Evolutionary conservation across 106 monocot species (phyloP).

Genomic region (Allium cepa): DNA sequence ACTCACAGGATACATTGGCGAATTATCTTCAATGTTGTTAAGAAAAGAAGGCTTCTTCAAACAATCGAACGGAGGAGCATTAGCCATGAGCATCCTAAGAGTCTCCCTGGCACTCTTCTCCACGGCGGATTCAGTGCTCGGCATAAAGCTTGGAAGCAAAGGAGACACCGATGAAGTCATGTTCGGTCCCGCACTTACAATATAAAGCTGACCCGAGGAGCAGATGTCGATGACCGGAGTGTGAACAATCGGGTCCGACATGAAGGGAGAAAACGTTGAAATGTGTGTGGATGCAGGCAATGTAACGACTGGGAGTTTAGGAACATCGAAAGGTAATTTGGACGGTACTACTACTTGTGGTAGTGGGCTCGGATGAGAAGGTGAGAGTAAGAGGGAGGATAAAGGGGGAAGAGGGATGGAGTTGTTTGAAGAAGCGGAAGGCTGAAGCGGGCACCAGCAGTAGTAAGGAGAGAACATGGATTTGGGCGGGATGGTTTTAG

Average conservation of each 20-base stretch:
- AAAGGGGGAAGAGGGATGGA: conserved; percentile 51
- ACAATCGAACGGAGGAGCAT: conserved; percentile 31
- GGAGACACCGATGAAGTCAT: conserved; percentile 62
- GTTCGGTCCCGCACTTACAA: conserved; percentile 76
- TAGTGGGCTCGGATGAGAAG: conserved; percentile 1
- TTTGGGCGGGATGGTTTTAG: conserved; percentile 8
- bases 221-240: conserved; percentile 80
- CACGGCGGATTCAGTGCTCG: conserved; percentile 42
- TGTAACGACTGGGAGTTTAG: conserved; percentile 39
- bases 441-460: conserved; percentile 78
- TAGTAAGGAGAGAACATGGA: conserved; percentile 74
- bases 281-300: conserved; percentile 50
- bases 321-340: conserved; percentile 16
- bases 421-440: conserved; percentile 24
- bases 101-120: conserved; percentile 96
- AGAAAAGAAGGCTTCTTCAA: conserved; percentile 42
- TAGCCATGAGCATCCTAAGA: conserved; percentile 69
- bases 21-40: conserved; percentile 4
- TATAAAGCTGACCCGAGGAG: conserved; percentile 84
- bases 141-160: conserved; percentile 32
- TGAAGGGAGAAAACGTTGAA: conserved; percentile 73
- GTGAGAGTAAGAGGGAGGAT: conserved; percentile 31
- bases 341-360: conserved; percentile 7
- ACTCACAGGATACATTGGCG: not conserved
- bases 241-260: conserved; percentile 96